A percentile compares a stretch with the other conserved stretches of the same genome.
These are phyloP conservation scores for Echites panduratus DNA, from an alignment of 257 asterid genomes.

Conservation along the genomic window DNA sequence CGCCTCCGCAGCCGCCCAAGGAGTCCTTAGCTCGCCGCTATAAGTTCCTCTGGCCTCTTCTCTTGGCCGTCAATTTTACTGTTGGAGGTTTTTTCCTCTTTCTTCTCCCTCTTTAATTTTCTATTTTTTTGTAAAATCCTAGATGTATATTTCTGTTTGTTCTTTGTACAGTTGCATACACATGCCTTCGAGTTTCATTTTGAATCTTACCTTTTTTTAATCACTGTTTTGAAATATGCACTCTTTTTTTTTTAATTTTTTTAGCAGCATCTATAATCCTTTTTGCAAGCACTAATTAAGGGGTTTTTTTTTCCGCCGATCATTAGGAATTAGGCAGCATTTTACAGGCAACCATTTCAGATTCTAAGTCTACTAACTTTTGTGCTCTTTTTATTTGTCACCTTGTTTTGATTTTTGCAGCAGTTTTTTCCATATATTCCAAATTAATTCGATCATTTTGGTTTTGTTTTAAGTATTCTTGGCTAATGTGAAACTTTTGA, in stretches of 20 bases:
- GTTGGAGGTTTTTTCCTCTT: conserved; percentile 50
- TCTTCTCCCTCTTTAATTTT: background rate
- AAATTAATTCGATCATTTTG: background rate
- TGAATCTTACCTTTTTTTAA: background rate
- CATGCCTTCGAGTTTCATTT: background rate
- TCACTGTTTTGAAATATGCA: background rate
- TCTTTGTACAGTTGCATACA: background rate
- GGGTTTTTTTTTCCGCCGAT: too few relatives aligned
- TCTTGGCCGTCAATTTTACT: conserved; percentile 63
- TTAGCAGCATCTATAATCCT: background rate
- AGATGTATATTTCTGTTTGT: background rate
- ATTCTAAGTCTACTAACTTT: background rate
- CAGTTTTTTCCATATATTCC: background rate
- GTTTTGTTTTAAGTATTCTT: background rate
- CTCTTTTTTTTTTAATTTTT: background rate
- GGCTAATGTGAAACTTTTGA: background rate
- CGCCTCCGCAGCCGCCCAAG: conserved; percentile 35
- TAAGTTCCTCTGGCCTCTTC: conserved; percentile 63
- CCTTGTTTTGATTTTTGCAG: background rate
- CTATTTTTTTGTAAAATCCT: background rate
- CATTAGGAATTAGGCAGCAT: background rate
- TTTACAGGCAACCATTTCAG: too few relatives aligned
- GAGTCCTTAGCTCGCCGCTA: conserved; percentile 61
- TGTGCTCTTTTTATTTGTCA: background rate
- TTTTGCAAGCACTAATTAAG: background rate